Evolutionary conservation across 768 basidiomycete genomes (phyloP), one percentile per base, ranked within the genome.

Genomic region (Amanita brunnescens): DNA sequence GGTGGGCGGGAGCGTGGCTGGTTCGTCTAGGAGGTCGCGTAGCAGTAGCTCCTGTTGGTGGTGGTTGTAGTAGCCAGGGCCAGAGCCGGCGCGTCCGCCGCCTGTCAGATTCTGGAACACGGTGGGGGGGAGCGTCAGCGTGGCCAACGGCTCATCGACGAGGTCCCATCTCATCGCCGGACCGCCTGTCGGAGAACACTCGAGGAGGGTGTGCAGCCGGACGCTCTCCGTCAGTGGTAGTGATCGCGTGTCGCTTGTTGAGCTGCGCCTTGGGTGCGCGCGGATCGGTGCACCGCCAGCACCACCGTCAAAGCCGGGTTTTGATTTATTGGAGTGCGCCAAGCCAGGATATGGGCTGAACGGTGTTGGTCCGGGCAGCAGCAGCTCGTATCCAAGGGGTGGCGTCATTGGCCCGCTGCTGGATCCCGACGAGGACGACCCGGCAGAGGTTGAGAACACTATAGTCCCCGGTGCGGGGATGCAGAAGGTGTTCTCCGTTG

Each of bases 1-100:
- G n/a, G 64, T 50, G 4, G 66, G 64, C 20, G 73, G 72, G 8
- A 60, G 41, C 7, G 69, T 69, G 6, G 69, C 72, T 2, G 67
- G 64, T 34, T 69, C 63, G 12, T 61, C 55, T 34, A 65, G 57
- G 8, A 59, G 49, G 6, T n/a, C 14, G 24, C 21, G 5, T 34
- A n/a, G 18, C 10, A 2, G 34, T 34, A 13, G 3, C 12, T 2
- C 33, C 8, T n/a, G n/a, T n/a, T n/a, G 2, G 2, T 37, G 5
- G 2, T 37, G 35, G 12, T 37, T 6, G 12, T 37, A 3, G 13
- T 12, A 6, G 2, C n/a, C n/a, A 18, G 35, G 14, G 12, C 13
- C n/a, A n/a, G n/a, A n/a, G n/a, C n/a, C 26, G 26, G 26, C 26
- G 26, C 26, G 26, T 4, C 26, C 26, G 5, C 5, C 7, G 26